Conservation (phyloP, 2,329 filamentous ascomycete species). For the Aspergillus pseudotamarii region DNA sequence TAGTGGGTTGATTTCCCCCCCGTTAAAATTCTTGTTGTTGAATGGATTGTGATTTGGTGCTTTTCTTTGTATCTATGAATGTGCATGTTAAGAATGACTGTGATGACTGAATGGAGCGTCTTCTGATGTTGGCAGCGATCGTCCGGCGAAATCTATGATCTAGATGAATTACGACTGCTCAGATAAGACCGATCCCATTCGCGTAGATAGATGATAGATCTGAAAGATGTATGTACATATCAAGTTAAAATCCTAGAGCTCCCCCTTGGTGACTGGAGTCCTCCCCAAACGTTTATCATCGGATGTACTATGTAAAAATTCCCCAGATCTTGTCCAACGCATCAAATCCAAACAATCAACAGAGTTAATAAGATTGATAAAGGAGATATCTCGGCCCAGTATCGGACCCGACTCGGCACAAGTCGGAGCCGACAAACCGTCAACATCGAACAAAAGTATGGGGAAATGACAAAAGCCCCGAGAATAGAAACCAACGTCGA, state of each 20-base stretch:
- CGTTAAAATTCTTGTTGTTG: constrained; percentile 3
- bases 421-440: neutral
- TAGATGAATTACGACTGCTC: neutral
- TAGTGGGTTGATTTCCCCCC: constrained; percentile 48
- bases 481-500: neutral
- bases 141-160: constrained; percentile 18
- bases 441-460: neutral
- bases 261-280: no score
- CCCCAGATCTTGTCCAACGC: neutral
- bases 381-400: neutral
- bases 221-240: neutral
- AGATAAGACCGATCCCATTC: neutral
- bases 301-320: neutral
- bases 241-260: neutral
- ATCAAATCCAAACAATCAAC: neutral
- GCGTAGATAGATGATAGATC: neutral
- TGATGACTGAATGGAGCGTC: neutral
- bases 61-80: neutral
- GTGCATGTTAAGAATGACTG: neutral
- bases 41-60: neutral
- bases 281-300: no score
- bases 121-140: constrained; percentile 5
- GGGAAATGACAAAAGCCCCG: neutral
- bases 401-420: neutral
- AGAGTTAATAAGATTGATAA: neutral